A percentile compares a stretch with the other conserved stretches of the same genome.
phyloP scores from a whole-genome alignment of 2,329 filamentous ascomycete genomes.

The Fusarium cyanostomum region DNA sequence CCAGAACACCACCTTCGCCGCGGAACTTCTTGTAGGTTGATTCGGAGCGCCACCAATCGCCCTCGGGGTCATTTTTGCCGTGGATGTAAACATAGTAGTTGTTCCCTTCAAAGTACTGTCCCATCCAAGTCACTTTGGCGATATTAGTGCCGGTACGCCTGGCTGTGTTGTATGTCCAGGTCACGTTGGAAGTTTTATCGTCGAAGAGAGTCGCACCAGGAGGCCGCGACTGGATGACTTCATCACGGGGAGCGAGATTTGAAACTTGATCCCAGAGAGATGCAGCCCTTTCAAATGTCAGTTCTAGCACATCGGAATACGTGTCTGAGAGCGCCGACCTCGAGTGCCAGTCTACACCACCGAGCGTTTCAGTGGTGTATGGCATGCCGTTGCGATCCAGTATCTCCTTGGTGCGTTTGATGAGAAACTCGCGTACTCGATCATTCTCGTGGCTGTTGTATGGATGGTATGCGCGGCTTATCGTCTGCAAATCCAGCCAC shows the following conservation, averaged over 20 bases:
- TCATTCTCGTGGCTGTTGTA: slow-evolving; percentile 91
- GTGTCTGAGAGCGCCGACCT: slow-evolving; percentile 27
- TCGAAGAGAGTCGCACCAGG: slow-evolving; percentile 74
- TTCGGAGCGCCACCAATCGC: slow-evolving; percentile 74
- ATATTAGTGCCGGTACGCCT: slow-evolving; percentile 31
- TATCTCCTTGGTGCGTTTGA: slow-evolving; percentile 76
- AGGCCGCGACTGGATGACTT: slow-evolving; percentile 14
- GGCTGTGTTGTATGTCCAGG: slow-evolving; percentile 56
- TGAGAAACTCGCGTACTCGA: slow-evolving; percentile 77
- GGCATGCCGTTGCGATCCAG: slow-evolving; percentile 67
- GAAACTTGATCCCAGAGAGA: neutral
- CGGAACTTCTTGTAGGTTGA: slow-evolving; percentile 56
- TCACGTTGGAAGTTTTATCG: slow-evolving; percentile 81
- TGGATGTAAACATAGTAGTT: slow-evolving; percentile 94
- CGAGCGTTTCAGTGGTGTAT: slow-evolving; percentile 54
- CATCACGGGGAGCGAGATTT: neutral
- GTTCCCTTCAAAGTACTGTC: slow-evolving; percentile 88
- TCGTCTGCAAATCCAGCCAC: slow-evolving; percentile 81
- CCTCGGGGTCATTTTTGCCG: slow-evolving; percentile 77
- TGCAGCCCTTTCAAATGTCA: slow-evolving; percentile 19
- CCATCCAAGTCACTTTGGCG: slow-evolving; percentile 47
- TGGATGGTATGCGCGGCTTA: slow-evolving; percentile 83
- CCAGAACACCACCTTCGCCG: slow-evolving; percentile 79
- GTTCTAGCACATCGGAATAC: neutral
- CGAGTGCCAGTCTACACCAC: slow-evolving; percentile 44